Percentiles rank a stretch among this genome's conserved stretches.
Conservation (phyloP, 2,329 filamentous ascomycete genomes). For the Ceratocystis ficicola region DNA sequence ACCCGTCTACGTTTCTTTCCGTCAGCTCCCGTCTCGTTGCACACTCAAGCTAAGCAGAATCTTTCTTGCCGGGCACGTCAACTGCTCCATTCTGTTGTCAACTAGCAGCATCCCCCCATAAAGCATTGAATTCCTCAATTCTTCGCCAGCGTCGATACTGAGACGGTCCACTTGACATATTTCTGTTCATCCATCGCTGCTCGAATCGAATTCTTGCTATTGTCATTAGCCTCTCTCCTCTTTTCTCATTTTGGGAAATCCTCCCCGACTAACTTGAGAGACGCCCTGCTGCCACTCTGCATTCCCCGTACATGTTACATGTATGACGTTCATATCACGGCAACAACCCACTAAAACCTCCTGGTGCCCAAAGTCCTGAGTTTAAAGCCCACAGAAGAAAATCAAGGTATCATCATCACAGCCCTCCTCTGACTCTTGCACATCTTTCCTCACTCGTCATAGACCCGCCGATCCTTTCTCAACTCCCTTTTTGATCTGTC, state of each 20-base stretch:
- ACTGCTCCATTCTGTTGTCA: neutral
- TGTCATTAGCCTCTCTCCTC: constrained; percentile 2
- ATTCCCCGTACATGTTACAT: neutral
- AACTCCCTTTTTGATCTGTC: constrained; percentile 6
- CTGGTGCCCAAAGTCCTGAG: neutral
- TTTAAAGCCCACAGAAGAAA: neutral
- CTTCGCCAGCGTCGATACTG: neutral
- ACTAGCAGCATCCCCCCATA: neutral
- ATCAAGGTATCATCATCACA: constrained; percentile 4
- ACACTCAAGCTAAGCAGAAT: constrained; percentile 1
- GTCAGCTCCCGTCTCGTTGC: neutral
- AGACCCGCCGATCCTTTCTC: neutral
- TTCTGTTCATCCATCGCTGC: neutral
- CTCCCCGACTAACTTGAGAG: constrained; percentile 1
- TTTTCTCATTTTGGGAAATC: constrained; percentile 11
- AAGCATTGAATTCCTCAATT: neutral
- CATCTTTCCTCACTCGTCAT: neutral
- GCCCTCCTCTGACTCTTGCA: neutral
- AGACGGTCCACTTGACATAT: neutral
- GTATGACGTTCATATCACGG: constrained; percentile 7
- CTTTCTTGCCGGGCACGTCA: neutral
- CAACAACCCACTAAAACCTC: neutral
- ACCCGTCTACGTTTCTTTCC: constrained; percentile 7
- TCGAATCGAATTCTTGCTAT: neutral
- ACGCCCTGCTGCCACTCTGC: constrained; percentile 1